A percentile compares a stretch with the other conserved stretches of the same genome.
Evolutionary conservation across 257 asterid genomes (phyloP).

Genomic region (Rehmannia glutinosa): DNA sequence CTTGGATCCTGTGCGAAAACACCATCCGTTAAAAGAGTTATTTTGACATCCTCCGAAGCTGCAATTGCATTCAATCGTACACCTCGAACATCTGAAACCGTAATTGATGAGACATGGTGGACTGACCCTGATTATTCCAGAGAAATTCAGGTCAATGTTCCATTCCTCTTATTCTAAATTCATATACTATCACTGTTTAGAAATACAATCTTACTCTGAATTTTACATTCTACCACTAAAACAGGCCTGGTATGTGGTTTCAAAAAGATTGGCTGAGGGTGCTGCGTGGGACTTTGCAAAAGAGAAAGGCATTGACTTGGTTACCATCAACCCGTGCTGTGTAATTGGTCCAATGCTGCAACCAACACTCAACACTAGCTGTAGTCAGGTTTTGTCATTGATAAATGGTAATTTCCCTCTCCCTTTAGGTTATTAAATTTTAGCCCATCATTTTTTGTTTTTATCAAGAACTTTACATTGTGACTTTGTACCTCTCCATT

Average conservation of each 20-base stretch:
- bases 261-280: too few relatives aligned
- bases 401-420: conserved; percentile 35
- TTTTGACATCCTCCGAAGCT: conserved; percentile 62
- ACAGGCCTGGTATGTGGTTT: too few relatives aligned
- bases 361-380: conserved; percentile 57
- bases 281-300: conserved; percentile 53
- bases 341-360: conserved; percentile 59
- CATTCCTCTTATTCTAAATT: background rate
- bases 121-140: too few relatives aligned
- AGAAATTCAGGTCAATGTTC: too few relatives aligned
- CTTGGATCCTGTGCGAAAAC: too few relatives aligned
- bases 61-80: conserved; percentile 42
- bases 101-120: too few relatives aligned
- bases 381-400: too few relatives aligned
- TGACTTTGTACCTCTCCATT: too few relatives aligned
- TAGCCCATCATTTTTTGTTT: too few relatives aligned
- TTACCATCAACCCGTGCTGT: conserved; percentile 49
- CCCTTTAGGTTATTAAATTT: background rate
- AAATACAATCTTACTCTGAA: background rate
- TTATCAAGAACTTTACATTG: too few relatives aligned
- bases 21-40: too few relatives aligned
- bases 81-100: conserved; percentile 58
- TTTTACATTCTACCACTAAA: background rate
- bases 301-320: conserved; percentile 56
- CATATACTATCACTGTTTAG: background rate